Evolutionary conservation across 2,329 filamentous ascomycete genomes (phyloP).

Genomic region (Hypoxylon sp.): DNA sequence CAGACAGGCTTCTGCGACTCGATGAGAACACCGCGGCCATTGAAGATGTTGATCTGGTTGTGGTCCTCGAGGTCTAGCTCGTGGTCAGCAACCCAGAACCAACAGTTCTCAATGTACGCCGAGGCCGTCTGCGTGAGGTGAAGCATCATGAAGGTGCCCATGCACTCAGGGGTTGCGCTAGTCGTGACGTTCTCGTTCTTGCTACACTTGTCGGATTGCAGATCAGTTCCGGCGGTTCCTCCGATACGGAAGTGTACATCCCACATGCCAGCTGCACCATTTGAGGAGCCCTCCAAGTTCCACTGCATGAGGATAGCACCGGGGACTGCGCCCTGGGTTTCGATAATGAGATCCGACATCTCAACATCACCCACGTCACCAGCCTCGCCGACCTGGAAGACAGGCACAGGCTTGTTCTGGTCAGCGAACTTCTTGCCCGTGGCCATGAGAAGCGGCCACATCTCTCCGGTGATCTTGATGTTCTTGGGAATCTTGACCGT

Average conservation of each 20-base stretch:
- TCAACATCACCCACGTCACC: conserved; percentile 84
- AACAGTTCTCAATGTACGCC: conserved; percentile 86
- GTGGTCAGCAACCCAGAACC: conserved; percentile 92
- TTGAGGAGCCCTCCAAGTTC: conserved; percentile 76
- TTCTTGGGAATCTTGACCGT: conserved; percentile 79
- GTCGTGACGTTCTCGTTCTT: conserved; percentile 75
- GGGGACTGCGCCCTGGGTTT: conserved; percentile 82
- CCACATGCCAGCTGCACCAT: conserved; percentile 84
- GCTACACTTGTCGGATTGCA: conserved; percentile 80
- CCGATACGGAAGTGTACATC: conserved; percentile 96
- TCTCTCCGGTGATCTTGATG: conserved; percentile 88
- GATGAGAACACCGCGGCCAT: conserved; percentile 82
- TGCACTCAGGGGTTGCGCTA: conserved; percentile 70
- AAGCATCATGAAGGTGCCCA: conserved; percentile 76
- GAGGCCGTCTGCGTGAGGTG: conserved; percentile 70
- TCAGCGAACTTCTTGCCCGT: conserved; percentile 77
- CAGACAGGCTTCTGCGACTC: conserved; percentile 81
- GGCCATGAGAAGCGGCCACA: conserved; percentile 91
- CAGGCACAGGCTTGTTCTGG: conserved; percentile 77
- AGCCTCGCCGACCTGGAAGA: conserved; percentile 82
- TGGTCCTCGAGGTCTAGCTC: conserved; percentile 79
- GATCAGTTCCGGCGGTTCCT: conserved; percentile 81
- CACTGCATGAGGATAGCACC: conserved; percentile 92
- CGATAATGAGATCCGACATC: conserved; percentile 86
- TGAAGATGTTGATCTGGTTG: conserved; percentile 86